A percentile compares a stretch with the other conserved stretches of the same genome.
phyloP scores from a whole-genome alignment of 2,329 filamentous ascomycete genomes.

The Lachnum nothofagi region DNA sequence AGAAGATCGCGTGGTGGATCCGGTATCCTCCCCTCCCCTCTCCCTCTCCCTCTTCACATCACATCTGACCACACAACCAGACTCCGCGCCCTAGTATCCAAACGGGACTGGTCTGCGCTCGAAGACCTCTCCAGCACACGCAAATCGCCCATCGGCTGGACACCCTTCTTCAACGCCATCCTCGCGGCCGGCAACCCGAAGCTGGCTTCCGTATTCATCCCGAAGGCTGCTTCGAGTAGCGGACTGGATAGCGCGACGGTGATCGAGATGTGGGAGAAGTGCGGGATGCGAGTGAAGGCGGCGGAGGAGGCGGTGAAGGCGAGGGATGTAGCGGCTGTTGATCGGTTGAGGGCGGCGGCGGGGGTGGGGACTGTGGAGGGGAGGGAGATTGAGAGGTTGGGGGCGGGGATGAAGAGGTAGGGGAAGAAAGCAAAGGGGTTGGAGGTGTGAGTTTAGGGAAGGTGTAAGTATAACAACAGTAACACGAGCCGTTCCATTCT shows the following conservation, averaged over 20 bases:
- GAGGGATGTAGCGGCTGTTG: conserved; percentile 72
- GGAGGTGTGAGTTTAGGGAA: neutral
- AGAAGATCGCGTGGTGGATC: conserved; percentile 86
- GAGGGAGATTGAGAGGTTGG: conserved; percentile 76
- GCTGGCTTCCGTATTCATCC: conserved; percentile 75
- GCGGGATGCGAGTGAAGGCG: conserved; percentile 80
- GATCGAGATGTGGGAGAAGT: conserved; percentile 94
- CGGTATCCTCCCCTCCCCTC: conserved; percentile 40
- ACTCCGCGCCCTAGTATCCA: conserved; percentile 80
- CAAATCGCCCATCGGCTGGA: conserved; percentile 94
- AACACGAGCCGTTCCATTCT: no score
- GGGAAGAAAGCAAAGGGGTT: neutral
- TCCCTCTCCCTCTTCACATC: neutral
- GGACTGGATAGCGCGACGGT: conserved; percentile 60
- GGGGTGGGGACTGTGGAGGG: conserved; percentile 61
- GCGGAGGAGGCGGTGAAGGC: conserved; percentile 84
- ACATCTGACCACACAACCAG: conserved; percentile 36
- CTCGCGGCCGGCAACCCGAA: conserved; percentile 85
- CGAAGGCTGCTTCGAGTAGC: conserved; percentile 69
- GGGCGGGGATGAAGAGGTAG: conserved; percentile 52
- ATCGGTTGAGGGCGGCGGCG: conserved; percentile 67
- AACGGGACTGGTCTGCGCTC: conserved; percentile 86
- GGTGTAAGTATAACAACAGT: neutral
- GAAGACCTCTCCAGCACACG: conserved; percentile 74
- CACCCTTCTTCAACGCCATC: conserved; percentile 88